Conservation (phyloP, 2,329 filamentous ascomycete genomes). For the Pseudopithomyces maydicus region DNA sequence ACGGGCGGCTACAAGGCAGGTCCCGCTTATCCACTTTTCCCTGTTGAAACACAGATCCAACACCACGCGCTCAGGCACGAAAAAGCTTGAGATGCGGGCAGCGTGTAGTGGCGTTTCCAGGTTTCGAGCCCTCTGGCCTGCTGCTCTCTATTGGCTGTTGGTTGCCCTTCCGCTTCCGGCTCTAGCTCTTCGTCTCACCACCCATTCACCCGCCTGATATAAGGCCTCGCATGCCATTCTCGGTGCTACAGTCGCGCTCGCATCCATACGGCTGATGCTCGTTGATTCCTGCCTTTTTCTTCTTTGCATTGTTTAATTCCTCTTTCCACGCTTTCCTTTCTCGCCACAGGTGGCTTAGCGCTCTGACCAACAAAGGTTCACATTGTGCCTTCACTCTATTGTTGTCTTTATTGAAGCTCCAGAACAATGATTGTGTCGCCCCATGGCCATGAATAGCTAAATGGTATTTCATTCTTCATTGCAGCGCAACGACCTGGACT, state of each 20-base stretch:
- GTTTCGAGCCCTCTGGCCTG: conserved; percentile 37
- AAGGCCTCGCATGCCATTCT: conserved; percentile 16
- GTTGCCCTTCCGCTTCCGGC: conserved; percentile 28
- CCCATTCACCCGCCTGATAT: conserved; percentile 37
- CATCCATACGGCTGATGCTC: conserved; percentile 10
- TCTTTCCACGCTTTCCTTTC: conserved; percentile 17
- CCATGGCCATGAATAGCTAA: conserved; percentile 26
- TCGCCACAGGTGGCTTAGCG: conserved; percentile 15
- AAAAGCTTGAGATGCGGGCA: conserved; percentile 37
- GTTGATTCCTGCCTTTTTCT: conserved; percentile 20
- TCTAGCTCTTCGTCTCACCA: conserved; percentile 37
- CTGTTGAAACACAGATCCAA: conserved; percentile 43
- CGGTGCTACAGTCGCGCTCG: conserved; percentile 10
- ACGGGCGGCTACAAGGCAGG: conserved; percentile 44
- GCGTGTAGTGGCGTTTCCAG: conserved; percentile 35
- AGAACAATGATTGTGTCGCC: conserved; percentile 34
- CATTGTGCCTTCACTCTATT: conserved; percentile 11
- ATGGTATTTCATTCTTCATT: conserved; percentile 23
- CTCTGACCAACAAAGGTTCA: conserved; percentile 19
- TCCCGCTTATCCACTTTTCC: conserved; percentile 24
- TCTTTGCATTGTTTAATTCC: conserved; percentile 17
- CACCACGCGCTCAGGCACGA: conserved; percentile 36
- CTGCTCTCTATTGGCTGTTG: conserved; percentile 40
- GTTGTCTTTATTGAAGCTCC: conserved; percentile 11
- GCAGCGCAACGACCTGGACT: conserved; percentile 19